A percentile compares a stretch with the other conserved stretches of the same genome.
phyloP scores from a whole-genome alignment of 83 land plant genomes.

The Larix sibirica region DNA sequence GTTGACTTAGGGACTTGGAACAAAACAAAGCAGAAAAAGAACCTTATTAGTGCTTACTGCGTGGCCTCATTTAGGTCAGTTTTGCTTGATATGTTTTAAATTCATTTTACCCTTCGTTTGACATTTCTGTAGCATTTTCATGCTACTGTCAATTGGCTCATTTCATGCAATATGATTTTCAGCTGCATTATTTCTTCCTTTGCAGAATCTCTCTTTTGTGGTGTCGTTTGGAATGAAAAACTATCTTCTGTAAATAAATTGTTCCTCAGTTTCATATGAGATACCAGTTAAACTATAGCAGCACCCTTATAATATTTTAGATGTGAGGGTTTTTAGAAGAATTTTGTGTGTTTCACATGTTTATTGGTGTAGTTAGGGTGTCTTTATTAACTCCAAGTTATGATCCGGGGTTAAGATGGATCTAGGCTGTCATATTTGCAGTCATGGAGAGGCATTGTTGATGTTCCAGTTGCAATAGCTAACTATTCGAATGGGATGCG shows the following conservation, averaged over 20 bases:
- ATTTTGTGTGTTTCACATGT: no score
- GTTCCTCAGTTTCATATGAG: not conserved
- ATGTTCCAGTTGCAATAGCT: no score
- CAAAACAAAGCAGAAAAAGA: slow-evolving; percentile 54
- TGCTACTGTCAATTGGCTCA: slow-evolving; percentile 1
- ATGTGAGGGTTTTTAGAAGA: not conserved
- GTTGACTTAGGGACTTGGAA: slow-evolving; percentile 55
- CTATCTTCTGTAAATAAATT: not conserved
- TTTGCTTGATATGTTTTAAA: slow-evolving; percentile 34
- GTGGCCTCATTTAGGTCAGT: slow-evolving; percentile 81
- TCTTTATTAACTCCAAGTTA: not conserved
- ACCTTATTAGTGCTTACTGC: slow-evolving; percentile 52
- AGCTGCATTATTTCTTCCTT: not conserved
- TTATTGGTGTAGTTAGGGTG: not conserved
- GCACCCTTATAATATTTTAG: not conserved
- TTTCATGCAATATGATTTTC: not conserved
- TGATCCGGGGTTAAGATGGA: no score
- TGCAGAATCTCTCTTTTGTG: not conserved
- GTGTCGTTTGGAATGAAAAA: not conserved
- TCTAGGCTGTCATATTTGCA: no score
- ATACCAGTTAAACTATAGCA: not conserved
- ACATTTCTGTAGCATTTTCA: slow-evolving; percentile 11
- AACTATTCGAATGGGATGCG: no score
- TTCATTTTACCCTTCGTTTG: not conserved
- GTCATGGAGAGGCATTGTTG: no score